Evolutionary conservation across 805 yeast species (phyloP).

Genomic region (Cyberlindnera petersonii): DNA sequence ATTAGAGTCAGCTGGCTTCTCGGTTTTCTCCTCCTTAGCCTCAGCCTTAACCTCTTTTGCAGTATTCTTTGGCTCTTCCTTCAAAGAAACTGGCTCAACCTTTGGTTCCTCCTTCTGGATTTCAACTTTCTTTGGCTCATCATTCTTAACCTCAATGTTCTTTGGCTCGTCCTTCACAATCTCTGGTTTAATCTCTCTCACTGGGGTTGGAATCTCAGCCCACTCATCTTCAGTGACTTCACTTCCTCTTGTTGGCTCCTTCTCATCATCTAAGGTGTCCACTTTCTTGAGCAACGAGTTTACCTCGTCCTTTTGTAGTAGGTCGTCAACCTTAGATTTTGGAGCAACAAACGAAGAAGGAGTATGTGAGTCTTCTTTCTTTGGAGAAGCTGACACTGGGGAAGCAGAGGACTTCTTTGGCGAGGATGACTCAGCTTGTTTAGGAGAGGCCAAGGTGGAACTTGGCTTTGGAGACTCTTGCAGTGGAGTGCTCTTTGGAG

Average conservation of each 20-base stretch:
- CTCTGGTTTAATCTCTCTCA: conserved; percentile 8
- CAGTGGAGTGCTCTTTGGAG: conserved; percentile 15
- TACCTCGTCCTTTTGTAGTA: conserved; percentile 46
- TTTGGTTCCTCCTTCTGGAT: conserved; percentile 12
- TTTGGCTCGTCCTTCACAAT: conserved; percentile 10
- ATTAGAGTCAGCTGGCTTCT: conserved; percentile 17
- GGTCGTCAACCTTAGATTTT: conserved; percentile 44
- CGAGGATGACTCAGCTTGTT: conserved; percentile 19
- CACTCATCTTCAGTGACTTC: conserved; percentile 26
- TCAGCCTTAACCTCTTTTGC: conserved; percentile 13
- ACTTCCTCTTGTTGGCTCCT: conserved; percentile 21
- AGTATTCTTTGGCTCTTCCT: conserved; percentile 23
- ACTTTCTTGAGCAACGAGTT: conserved; percentile 45
- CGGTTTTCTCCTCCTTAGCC: conserved; percentile 19
- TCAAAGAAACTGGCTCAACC: conserved; percentile 15
- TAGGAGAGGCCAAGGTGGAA: conserved; percentile 8
- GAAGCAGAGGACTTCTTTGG: conserved; percentile 23
- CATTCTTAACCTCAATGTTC: too few relatives aligned
- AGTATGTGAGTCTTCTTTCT: conserved; percentile 16
- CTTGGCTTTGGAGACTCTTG: conserved; percentile 16
- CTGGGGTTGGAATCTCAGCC: conserved; percentile 29
- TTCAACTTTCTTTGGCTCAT: conserved; percentile 21
- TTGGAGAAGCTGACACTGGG: conserved; percentile 3
- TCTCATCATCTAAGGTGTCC: conserved; percentile 34
- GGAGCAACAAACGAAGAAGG: conserved; percentile 30